A percentile compares a stretch with the other conserved stretches of the same genome.
Evolutionary conservation across 2,329 filamentous ascomycete genomes (phyloP).

Genomic region (Uncinocarpus reesii): DNA sequence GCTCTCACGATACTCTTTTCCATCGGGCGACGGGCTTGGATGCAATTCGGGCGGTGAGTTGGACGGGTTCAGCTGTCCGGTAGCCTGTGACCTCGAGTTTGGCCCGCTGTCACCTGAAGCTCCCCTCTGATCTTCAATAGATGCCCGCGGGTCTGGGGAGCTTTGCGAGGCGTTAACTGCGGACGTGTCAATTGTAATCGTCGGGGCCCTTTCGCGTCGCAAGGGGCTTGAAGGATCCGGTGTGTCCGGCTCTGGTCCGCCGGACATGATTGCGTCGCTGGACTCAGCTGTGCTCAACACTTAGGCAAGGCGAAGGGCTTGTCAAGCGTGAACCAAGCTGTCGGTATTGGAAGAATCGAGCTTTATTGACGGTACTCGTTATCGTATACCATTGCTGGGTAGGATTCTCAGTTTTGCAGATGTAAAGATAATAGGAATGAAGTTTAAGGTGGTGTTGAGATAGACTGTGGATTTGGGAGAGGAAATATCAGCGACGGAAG

Average conservation of each 20-base stretch:
- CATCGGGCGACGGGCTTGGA: constrained; percentile 1
- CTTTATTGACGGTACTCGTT: not conserved
- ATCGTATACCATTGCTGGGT: not conserved
- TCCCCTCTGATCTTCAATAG: not conserved
- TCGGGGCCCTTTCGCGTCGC: constrained; percentile 40
- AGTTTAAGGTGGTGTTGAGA: not conserved
- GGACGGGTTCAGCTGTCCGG: not conserved
- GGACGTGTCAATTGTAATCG: constrained; percentile 49
- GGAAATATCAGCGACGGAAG: not conserved
- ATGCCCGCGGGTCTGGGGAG: not conserved
- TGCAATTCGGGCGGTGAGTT: constrained; percentile 3
- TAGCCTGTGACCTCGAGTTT: not conserved
- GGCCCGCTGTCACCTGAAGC: constrained; percentile 3
- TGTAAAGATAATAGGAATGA: not conserved
- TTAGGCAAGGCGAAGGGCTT: not conserved
- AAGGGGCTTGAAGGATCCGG: constrained; percentile 26
- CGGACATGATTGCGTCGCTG: constrained; percentile 5
- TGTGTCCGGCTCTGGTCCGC: constrained; percentile 19
- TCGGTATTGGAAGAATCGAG: not conserved
- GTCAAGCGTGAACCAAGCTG: not conserved
- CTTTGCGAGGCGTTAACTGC: constrained; percentile 34
- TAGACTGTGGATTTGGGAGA: not conserved
- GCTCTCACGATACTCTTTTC: constrained; percentile 35
- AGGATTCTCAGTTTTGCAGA: not conserved
- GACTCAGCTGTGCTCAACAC: not conserved